Evolutionary conservation across 1,284 basidiomycete species (phyloP).

Genomic region (Rhodotorula mucilaginosa): DNA sequence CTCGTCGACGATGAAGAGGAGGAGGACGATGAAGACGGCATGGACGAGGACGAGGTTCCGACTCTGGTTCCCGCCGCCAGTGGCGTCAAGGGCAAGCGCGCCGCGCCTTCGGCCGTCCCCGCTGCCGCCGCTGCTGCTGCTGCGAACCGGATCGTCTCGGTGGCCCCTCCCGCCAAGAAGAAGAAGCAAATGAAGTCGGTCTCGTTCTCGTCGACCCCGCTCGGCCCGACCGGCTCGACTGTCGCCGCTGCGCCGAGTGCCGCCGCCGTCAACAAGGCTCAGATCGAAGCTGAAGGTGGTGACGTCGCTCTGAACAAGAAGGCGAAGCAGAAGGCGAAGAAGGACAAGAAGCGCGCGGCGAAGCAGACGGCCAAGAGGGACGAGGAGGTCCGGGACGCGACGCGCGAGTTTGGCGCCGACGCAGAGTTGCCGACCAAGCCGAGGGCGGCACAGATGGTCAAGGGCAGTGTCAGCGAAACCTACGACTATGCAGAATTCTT

Average conservation of each 20-base stretch:
- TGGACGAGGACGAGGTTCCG: slow-evolving; percentile 27
- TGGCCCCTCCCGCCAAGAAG: slow-evolving; percentile 41
- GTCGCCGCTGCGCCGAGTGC: slow-evolving; percentile 13
- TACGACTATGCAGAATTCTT: slow-evolving; percentile 23
- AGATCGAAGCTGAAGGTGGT: slow-evolving; percentile 32
- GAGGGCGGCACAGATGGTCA: slow-evolving; percentile 18
- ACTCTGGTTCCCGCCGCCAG: slow-evolving; percentile 16
- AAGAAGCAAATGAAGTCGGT: slow-evolving; percentile 27
- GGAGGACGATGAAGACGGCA: slow-evolving; percentile 9
- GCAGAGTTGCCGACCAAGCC: slow-evolving; percentile 31
- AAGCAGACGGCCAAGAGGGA: slow-evolving; percentile 24
- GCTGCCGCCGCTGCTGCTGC: background rate
- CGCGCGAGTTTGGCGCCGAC: slow-evolving; percentile 36
- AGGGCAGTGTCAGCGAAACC: slow-evolving; percentile 4
- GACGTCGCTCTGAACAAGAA: slow-evolving; percentile 44
- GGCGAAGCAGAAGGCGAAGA: slow-evolving; percentile 43
- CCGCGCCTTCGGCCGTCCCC: background rate
- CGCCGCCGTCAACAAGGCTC: slow-evolving; percentile 21
- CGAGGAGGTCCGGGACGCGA: slow-evolving; percentile 22
- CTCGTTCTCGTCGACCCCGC: slow-evolving; percentile 38
- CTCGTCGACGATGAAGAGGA: slow-evolving; percentile 26
- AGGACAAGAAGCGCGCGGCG: slow-evolving; percentile 42
- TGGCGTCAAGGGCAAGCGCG: slow-evolving; percentile 20
- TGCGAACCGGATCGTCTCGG: slow-evolving; percentile 39
- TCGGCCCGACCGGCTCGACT: slow-evolving; percentile 32